Conservation (phyloP, 768 basidiomycete genomes). For the Zangia roseola region DNA sequence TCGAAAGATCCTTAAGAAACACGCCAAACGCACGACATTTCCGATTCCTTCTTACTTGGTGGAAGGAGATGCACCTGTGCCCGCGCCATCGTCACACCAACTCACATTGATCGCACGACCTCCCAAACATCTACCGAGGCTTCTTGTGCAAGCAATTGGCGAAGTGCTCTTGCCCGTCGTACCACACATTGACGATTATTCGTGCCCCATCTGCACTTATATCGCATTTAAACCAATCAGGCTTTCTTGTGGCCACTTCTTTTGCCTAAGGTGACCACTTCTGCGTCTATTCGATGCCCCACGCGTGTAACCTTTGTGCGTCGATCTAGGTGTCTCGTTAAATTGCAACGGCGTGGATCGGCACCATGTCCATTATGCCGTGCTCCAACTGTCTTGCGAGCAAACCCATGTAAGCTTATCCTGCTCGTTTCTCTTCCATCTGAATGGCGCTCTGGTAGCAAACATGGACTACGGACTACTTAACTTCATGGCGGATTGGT, state of each 20-base stretch:
- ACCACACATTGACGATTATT: constrained; percentile 80
- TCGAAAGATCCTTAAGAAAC: constrained; percentile 93
- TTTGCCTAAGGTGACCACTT: constrained; percentile 57
- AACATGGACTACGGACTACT: constrained; percentile 79
- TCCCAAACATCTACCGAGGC: constrained; percentile 50
- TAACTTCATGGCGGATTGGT: constrained; percentile 92
- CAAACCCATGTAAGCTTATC: constrained; percentile 62
- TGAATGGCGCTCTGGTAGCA: constrained; percentile 42
- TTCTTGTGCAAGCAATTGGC: constrained; percentile 80
- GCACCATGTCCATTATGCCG: constrained; percentile 85
- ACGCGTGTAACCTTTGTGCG: constrained; percentile 13
- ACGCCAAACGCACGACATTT: constrained; percentile 84
- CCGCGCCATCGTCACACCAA: constrained; percentile 26
- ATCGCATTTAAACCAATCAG: constrained; percentile 94
- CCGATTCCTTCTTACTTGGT: constrained; percentile 48
- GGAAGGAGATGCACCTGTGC: constrained; percentile 13
- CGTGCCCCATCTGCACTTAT: constrained; percentile 83
- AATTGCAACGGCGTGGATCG: constrained; percentile 83
- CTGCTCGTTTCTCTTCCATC: not conserved
- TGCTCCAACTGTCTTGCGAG: constrained; percentile 69
- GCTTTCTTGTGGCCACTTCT: constrained; percentile 75
- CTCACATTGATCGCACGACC: constrained; percentile 24
- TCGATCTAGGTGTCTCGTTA: constrained; percentile 62
- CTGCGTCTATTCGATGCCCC: not conserved
- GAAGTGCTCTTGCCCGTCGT: constrained; percentile 79